A percentile compares a stretch with the other conserved stretches of the same genome.
These are phyloP conservation scores for Ampelomyces quisqualis DNA, from an alignment of 2,329 filamentous ascomycete species.

Conservation along the genomic window DNA sequence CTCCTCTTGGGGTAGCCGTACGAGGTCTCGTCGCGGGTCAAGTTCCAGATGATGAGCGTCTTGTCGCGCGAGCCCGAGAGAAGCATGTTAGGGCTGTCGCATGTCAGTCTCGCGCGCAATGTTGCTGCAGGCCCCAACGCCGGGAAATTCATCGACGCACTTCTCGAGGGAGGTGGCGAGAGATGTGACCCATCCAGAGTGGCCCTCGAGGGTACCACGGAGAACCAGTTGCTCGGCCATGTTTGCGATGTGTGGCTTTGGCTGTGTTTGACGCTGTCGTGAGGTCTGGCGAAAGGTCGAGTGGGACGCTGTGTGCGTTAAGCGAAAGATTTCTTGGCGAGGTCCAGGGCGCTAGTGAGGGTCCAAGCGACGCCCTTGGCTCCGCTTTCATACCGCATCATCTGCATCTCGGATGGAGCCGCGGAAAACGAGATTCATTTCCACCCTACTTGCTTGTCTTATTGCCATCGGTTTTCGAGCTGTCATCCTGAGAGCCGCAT, in stretches of 20 bases:
- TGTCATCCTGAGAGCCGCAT: too few species aligned
- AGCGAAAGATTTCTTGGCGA: too few species aligned
- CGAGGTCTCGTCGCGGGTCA: slow-evolving; percentile 95
- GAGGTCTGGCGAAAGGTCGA: slow-evolving; percentile 29
- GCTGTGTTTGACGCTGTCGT: slow-evolving; percentile 36
- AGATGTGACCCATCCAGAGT: slow-evolving; percentile 99
- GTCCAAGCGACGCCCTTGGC: too few species aligned
- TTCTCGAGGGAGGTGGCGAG: slow-evolving; percentile 99
- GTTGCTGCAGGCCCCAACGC: slow-evolving; percentile 2
- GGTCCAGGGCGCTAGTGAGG: too few species aligned
- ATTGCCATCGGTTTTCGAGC: too few species aligned
- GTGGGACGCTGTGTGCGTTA: slow-evolving; percentile 1
- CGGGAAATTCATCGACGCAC: slow-evolving; percentile 49
- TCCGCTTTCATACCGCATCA: too few species aligned
- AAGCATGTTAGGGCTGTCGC: slow-evolving; percentile 92
- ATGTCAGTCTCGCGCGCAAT: slow-evolving; percentile 36
- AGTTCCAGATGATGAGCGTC: slow-evolving; percentile 99
- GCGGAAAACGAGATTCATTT: too few species aligned
- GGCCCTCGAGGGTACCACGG: slow-evolving; percentile 96
- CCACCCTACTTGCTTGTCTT: too few species aligned
- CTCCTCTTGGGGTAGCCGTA: slow-evolving; percentile 99
- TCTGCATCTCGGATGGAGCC: too few species aligned
- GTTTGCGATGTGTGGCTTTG: slow-evolving; percentile 45
- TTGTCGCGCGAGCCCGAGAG: slow-evolving; percentile 97
- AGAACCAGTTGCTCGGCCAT: slow-evolving; percentile 96